Conservation (phyloP, 257 asterid genomes). For the Przewalskia tangutica region DNA sequence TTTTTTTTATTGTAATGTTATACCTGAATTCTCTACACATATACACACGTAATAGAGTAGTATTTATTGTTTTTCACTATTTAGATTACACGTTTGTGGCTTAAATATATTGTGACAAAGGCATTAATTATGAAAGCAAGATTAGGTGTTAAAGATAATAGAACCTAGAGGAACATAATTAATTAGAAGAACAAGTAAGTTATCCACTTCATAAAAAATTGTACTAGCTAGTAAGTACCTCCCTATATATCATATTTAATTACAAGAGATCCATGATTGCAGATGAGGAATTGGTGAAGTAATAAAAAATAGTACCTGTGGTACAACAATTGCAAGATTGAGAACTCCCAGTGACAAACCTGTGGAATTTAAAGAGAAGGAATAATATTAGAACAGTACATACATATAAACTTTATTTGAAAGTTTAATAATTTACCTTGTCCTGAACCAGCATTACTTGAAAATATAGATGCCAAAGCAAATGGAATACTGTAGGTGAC, state of each 20-base stretch:
- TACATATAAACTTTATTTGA: too few relatives aligned
- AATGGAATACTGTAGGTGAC: slow-evolving; percentile 75
- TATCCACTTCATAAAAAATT: not conserved
- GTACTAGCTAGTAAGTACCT: too few relatives aligned
- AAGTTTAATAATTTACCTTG: slow-evolving; percentile 58
- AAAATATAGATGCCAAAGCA: slow-evolving; percentile 88
- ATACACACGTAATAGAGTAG: not conserved
- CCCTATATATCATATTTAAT: not conserved
- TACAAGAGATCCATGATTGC: not conserved
- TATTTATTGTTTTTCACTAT: not conserved
- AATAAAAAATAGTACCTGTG: slow-evolving; percentile 23
- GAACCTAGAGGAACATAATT: not conserved
- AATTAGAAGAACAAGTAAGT: not conserved
- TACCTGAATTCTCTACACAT: not conserved
- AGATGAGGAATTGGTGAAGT: not conserved
- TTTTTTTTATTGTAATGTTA: not conserved
- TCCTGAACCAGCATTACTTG: slow-evolving; percentile 66
- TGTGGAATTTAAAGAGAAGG: not conserved
- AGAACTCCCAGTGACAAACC: slow-evolving; percentile 50
- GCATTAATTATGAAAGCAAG: not conserved
- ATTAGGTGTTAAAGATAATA: not conserved
- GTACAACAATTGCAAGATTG: slow-evolving; percentile 49
- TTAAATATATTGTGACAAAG: not conserved
- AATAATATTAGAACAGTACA: not conserved
- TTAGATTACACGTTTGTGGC: slow-evolving; percentile 2